A percentile compares a stretch with the other conserved stretches of the same genome.
phyloP scores from a whole-genome alignment of 192 early-diverging fungal genomes.

The Umbelopsis ramanniana region DNA sequence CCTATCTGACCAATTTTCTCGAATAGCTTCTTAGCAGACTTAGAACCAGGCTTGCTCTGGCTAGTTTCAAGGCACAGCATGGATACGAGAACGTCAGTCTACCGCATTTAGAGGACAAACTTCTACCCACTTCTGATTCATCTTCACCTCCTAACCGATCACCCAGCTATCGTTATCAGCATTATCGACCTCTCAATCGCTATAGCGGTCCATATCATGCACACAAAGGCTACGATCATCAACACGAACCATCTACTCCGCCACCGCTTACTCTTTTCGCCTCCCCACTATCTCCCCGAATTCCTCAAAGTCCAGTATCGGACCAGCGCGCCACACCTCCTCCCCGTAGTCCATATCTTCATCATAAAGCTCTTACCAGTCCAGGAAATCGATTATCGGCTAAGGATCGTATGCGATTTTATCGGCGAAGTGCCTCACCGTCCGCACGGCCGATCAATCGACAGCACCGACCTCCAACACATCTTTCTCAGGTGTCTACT shows the following conservation, averaged over 20 bases:
- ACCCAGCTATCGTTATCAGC: not conserved
- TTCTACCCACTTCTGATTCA: not conserved
- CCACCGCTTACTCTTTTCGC: slow-evolving; percentile 7
- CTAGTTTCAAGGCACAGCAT: slow-evolving; percentile 36
- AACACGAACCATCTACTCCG: slow-evolving; percentile 13
- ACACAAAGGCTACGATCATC: not conserved
- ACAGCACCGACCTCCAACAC: slow-evolving; percentile 12
- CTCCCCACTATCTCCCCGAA: slow-evolving; percentile 6
- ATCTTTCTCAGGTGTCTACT: slow-evolving; percentile 8
- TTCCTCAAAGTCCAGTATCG: slow-evolving; percentile 19
- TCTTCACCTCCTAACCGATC: not conserved
- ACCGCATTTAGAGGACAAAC: slow-evolving; percentile 4
- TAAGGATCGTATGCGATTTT: slow-evolving; percentile 4
- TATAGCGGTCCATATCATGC: slow-evolving; percentile 1
- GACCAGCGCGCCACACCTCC: slow-evolving; percentile 16
- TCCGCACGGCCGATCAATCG: not conserved
- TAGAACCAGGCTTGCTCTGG: slow-evolving; percentile 33
- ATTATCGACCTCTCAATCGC: not conserved
- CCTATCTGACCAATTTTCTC: not conserved
- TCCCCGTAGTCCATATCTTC: slow-evolving; percentile 12
- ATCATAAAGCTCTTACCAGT: not conserved
- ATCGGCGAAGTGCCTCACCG: slow-evolving; percentile 16
- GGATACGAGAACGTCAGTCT: slow-evolving; percentile 31
- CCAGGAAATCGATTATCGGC: slow-evolving; percentile 14
- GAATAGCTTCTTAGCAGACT: slow-evolving; percentile 32